Conservation (phyloP, 106 monocot genomes). For the Platanthera guangdongensis region DNA sequence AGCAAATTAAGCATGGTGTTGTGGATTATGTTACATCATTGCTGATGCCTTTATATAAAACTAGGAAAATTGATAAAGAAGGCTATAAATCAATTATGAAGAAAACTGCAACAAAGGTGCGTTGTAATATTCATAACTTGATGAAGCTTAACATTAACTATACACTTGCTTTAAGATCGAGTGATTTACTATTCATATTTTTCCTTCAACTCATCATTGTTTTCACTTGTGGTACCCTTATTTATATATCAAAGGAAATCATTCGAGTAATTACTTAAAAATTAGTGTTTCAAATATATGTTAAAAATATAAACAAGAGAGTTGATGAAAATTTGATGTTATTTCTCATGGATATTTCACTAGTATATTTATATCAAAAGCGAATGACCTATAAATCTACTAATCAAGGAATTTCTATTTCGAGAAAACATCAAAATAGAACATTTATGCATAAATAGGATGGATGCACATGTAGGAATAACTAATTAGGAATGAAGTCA, state of each 20-base stretch:
- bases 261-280: background rate
- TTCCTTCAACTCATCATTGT: background rate
- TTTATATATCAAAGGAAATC: background rate
- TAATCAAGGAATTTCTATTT: too few relatives aligned
- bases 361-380: too few relatives aligned
- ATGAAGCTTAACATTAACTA: background rate
- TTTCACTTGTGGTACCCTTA: background rate
- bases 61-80: slow-evolving; percentile 77
- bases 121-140: background rate
- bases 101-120: slow-evolving; percentile 91
- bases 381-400: too few relatives aligned
- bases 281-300: background rate
- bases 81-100: slow-evolving; percentile 93
- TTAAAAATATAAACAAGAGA: too few relatives aligned
- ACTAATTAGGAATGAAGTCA: too few relatives aligned
- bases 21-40: slow-evolving; percentile 83
- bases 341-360: too few relatives aligned
- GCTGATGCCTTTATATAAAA: slow-evolving; percentile 91
- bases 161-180: background rate
- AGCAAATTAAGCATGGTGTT: slow-evolving; percentile 77
- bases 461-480: too few relatives aligned
- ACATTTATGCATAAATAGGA: too few relatives aligned
- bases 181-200: background rate
- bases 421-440: too few relatives aligned
- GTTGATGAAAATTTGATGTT: too few relatives aligned